Base-by-base conservation (phyloP, 306 rosid species). In the Lathyrus sativus region DNA sequence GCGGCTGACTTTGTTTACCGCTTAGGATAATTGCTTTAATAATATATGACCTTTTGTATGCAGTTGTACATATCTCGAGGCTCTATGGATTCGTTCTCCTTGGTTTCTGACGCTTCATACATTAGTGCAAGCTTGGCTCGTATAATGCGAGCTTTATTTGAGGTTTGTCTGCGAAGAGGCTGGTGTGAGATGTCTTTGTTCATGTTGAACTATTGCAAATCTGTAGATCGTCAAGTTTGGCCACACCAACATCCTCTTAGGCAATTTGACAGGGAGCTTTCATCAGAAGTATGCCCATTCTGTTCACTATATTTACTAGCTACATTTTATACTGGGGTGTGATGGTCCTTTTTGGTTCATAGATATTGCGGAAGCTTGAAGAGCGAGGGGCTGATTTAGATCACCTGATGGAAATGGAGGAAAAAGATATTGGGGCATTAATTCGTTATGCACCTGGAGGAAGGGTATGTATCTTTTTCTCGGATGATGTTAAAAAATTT, bases 71-170 rank as follows among this genome's bases (percentile, higher is more conserved):
- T 92, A 76, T 92, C 96, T 76, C 90, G 93, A 75, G 96, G 96
- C 61, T 89, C 85, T 67, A 85, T 88, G 37, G 91, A 92, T 80
- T 46, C 87, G 73, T 92, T 89, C 72, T 92, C 98, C 0, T 79
- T 92, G 86, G 83, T 92, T 66, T 92, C 98, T 77, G 98, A 92
- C 82, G 98, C 98, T 67, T 65, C 96, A 67, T 92, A 92, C 57
- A 92, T 92, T 68, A 90, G 98, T 85, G 98, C 98, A 59, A 90
- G 98, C 86, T 82, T 90, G 88, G 96, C 96, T 51, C 96, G 98
- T 71, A 92, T 92, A 62, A 81, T 87, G 73, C 85, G 98, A 69
- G 98, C 98, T 54, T 80, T 92, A 76, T 92, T 90, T 74, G 98
- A 92, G 85, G 88, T 92, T 67, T 92, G 96, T 63, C 71, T 92